Evolutionary conservation across 202 grass and related monocot genomes (phyloP).

Genomic region (Musa balbisiana): DNA sequence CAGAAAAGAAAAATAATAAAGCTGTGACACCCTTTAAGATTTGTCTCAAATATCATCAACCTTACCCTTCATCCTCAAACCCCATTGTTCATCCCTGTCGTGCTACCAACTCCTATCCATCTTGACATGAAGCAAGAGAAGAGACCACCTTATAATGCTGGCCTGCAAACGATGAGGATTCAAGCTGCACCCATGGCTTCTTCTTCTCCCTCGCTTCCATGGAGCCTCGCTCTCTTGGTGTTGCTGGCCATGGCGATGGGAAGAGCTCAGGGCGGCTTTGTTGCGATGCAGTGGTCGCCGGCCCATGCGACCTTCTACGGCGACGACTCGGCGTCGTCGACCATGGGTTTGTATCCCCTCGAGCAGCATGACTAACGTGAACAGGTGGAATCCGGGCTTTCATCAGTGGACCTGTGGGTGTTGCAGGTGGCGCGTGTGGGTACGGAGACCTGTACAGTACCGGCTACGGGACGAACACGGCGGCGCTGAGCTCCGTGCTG

Average conservation of each 20-base stretch:
- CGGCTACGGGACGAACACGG: slow-evolving; percentile 62
- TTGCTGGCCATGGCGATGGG: neutral
- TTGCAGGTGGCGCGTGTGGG: slow-evolving; percentile 72
- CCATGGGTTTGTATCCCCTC: slow-evolving; percentile 36
- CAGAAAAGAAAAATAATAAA: too few relatives aligned
- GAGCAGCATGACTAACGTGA: too few relatives aligned
- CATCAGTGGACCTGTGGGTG: too few relatives aligned
- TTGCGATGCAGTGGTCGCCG: slow-evolving; percentile 39
- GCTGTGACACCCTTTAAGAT: too few relatives aligned
- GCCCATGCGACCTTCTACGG: slow-evolving; percentile 87
- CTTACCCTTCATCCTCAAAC: too few relatives aligned
- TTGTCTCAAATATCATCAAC: too few relatives aligned
- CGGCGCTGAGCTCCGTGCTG: slow-evolving; percentile 69
- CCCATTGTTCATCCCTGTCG: too few relatives aligned
- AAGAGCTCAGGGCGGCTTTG: slow-evolving; percentile 8
- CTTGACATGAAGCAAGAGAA: too few relatives aligned
- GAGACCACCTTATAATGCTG: too few relatives aligned
- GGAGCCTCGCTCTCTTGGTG: neutral
- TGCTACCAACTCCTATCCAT: too few relatives aligned
- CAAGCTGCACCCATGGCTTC: neutral
- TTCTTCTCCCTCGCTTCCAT: neutral
- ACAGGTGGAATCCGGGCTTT: too few relatives aligned
- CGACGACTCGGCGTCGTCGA: slow-evolving; percentile 51
- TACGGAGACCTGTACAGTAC: slow-evolving; percentile 48
- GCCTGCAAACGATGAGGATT: too few relatives aligned